Evolutionary conservation across 495 filamentous ascomycete species (phyloP).

Genomic region (Penicillium ochrochloron): DNA sequence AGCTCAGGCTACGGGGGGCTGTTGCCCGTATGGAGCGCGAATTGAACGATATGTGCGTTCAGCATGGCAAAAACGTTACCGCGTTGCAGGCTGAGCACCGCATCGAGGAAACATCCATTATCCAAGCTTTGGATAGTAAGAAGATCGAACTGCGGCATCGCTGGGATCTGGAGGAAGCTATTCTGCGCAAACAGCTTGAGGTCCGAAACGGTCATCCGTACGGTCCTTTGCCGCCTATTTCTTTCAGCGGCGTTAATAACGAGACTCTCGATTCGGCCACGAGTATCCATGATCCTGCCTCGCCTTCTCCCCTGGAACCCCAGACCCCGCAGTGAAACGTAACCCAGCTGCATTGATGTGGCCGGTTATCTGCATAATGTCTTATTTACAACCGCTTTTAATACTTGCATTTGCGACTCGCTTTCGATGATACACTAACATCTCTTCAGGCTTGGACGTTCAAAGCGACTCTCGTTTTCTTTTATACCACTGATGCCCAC

Average conservation of each 20-base stretch:
- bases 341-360: not conserved
- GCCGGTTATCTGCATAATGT: slow-evolving; percentile 31
- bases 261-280: slow-evolving; percentile 36
- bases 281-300: slow-evolving; percentile 14
- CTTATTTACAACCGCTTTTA: slow-evolving; percentile 16
- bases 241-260: slow-evolving; percentile 34
- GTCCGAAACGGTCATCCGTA: slow-evolving; percentile 51
- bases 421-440: not conserved
- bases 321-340: slow-evolving; percentile 5
- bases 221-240: slow-evolving; percentile 50
- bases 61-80: slow-evolving; percentile 55
- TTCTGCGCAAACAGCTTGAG: slow-evolving; percentile 65
- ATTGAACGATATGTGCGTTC: slow-evolving; percentile 56
- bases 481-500: slow-evolving; percentile 17
- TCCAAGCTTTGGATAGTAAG: slow-evolving; percentile 53
- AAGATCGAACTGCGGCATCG: slow-evolving; percentile 54
- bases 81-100: slow-evolving; percentile 58
- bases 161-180: slow-evolving; percentile 68
- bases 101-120: slow-evolving; percentile 55
- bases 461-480: slow-evolving; percentile 7
- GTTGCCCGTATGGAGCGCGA: slow-evolving; percentile 68
- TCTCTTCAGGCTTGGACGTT: not conserved
- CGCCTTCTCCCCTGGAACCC: not conserved
- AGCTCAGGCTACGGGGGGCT: slow-evolving; percentile 68
- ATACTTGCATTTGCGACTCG: slow-evolving; percentile 12